Conservation (phyloP, 345 rosid species). For the Abelmoschus esculentus region DNA sequence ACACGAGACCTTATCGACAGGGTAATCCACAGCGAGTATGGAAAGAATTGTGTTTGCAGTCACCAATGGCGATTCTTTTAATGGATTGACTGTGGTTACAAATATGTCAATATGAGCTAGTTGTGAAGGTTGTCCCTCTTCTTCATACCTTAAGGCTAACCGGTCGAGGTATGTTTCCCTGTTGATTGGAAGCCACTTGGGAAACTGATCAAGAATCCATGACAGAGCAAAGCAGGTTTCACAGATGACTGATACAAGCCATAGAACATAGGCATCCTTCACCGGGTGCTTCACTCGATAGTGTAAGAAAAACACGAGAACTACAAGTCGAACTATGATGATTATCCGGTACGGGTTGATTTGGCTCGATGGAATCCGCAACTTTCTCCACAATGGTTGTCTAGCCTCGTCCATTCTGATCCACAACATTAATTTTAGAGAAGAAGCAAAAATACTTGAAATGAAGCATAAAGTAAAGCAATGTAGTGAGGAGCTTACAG, state of each 20-base stretch:
- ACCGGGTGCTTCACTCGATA: slow-evolving; percentile 50
- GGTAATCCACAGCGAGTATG: slow-evolving; percentile 66
- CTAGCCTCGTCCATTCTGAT: slow-evolving; percentile 51
- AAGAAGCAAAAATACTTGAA: neutral
- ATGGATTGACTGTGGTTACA: slow-evolving; percentile 57
- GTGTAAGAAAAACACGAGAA: slow-evolving; percentile 47
- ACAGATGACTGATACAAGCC: slow-evolving; percentile 57
- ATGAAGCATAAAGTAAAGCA: neutral
- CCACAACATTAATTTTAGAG: neutral
- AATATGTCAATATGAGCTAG: slow-evolving; percentile 38
- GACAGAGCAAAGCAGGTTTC: slow-evolving; percentile 51
- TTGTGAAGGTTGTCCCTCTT: slow-evolving; percentile 42
- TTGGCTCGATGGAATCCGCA: slow-evolving; percentile 38
- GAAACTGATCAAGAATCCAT: slow-evolving; percentile 63
- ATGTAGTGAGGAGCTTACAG: slow-evolving; percentile 22
- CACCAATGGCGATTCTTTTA: slow-evolving; percentile 61
- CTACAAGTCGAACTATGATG: slow-evolving; percentile 42
- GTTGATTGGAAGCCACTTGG: slow-evolving; percentile 49
- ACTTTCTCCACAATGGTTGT: slow-evolving; percentile 48
- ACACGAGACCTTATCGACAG: slow-evolving; percentile 60
- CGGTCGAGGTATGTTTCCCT: slow-evolving; percentile 55
- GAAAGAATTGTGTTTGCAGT: slow-evolving; percentile 67
- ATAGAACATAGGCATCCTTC: slow-evolving; percentile 37
- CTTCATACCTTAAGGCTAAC: slow-evolving; percentile 49
- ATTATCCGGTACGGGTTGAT: slow-evolving; percentile 51